phyloP scores from a whole-genome alignment of 1,284 basidiomycete species.

The Serendipita sp. region DNA sequence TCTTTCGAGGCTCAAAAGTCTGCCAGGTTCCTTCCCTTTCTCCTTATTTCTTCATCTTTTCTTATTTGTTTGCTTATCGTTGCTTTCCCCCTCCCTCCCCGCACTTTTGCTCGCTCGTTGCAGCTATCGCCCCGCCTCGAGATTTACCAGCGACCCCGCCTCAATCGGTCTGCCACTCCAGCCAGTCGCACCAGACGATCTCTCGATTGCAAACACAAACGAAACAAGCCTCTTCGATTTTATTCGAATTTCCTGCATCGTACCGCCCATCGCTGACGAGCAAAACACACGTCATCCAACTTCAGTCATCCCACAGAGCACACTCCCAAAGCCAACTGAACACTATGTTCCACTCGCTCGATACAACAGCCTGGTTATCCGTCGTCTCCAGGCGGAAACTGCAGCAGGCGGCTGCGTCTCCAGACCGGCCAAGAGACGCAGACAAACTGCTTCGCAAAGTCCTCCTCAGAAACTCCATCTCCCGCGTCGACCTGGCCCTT shows the following conservation, averaged over 20 bases:
- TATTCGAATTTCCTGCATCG: background rate
- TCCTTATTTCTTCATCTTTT: conserved; percentile 12
- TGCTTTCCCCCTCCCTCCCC: too few relatives aligned
- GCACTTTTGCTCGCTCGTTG: background rate
- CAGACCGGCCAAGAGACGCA: conserved; percentile 36
- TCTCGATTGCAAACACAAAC: background rate
- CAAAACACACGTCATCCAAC: background rate
- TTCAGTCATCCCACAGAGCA: background rate
- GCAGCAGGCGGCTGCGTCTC: conserved; percentile 31
- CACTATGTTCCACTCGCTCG: background rate
- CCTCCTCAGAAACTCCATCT: conserved; percentile 67
- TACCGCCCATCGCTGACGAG: background rate
- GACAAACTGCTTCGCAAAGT: conserved; percentile 72
- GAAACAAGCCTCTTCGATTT: background rate
- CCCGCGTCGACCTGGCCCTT: conserved; percentile 10
- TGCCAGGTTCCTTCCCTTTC: conserved; percentile 12
- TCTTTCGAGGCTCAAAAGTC: background rate
- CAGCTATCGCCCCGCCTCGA: conserved; percentile 15
- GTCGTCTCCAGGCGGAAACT: conserved; percentile 49
- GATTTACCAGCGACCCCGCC: conserved; percentile 26
- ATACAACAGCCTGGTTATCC: conserved; percentile 33
- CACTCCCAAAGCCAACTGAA: conserved; percentile 7
- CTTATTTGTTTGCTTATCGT: too few relatives aligned
- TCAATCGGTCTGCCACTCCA: conserved; percentile 9
- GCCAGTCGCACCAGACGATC: conserved; percentile 26